A percentile compares a stretch with the other conserved stretches of the same genome.
Conservation (phyloP, 2,329 filamentous ascomycete genomes). For the Calonectria leucothoes region DNA sequence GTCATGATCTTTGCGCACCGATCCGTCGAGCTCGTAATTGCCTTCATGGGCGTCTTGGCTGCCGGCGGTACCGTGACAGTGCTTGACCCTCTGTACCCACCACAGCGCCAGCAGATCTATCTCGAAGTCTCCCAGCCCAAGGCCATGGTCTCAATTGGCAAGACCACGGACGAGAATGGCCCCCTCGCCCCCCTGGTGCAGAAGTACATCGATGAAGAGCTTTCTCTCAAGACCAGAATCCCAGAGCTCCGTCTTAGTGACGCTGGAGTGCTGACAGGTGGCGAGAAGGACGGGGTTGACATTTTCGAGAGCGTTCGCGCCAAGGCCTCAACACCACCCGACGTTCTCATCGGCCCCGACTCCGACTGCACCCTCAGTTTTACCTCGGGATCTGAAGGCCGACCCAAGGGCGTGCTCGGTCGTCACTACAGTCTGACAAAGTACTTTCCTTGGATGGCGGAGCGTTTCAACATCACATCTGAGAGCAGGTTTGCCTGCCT, state of each 20-base stretch:
- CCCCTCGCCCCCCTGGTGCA: slow-evolving; percentile 57
- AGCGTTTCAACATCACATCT: slow-evolving; percentile 79
- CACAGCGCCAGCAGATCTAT: slow-evolving; percentile 63
- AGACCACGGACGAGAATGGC: slow-evolving; percentile 74
- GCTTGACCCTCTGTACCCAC: slow-evolving; percentile 42
- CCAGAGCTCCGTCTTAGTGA: slow-evolving; percentile 79
- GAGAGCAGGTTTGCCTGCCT: slow-evolving; percentile 85
- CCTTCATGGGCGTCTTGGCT: slow-evolving; percentile 79
- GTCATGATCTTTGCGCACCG: slow-evolving; percentile 94
- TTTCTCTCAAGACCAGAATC: slow-evolving; percentile 78
- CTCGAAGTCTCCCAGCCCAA: slow-evolving; percentile 72
- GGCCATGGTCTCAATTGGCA: slow-evolving; percentile 72
- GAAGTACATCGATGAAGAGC: slow-evolving; percentile 77
- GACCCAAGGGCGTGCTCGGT: slow-evolving; percentile 87
- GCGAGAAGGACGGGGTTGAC: slow-evolving; percentile 73
- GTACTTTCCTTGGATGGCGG: slow-evolving; percentile 95
- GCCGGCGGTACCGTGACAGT: slow-evolving; percentile 57
- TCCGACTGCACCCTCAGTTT: slow-evolving; percentile 81
- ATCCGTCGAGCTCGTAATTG: slow-evolving; percentile 72
- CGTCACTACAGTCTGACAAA: slow-evolving; percentile 87
- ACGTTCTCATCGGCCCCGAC: slow-evolving; percentile 87
- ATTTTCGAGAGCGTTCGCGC: slow-evolving; percentile 66
- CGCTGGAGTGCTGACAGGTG: slow-evolving; percentile 79
- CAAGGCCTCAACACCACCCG: slow-evolving; percentile 68
- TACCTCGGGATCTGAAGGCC: slow-evolving; percentile 80